These are phyloP conservation scores for Lachnellula cervina DNA, from an alignment of 2,329 filamentous ascomycete species.

Conservation along the genomic window DNA sequence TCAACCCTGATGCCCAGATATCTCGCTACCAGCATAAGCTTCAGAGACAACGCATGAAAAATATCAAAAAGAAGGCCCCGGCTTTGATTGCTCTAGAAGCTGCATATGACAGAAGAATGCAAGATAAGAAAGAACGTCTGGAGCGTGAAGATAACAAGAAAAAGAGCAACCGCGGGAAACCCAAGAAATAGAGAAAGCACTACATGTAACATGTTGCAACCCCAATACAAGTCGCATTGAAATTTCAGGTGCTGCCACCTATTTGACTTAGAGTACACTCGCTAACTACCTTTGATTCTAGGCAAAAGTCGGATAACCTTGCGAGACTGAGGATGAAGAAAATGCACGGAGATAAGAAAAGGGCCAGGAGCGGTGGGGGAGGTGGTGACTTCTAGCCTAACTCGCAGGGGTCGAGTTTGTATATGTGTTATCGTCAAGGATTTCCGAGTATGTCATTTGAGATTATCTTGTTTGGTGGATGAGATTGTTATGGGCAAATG, in stretches of 20 bases:
- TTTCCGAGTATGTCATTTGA: background rate
- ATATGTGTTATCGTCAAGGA: background rate
- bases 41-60: background rate
- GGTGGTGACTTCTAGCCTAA: background rate
- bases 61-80: background rate
- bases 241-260: background rate
- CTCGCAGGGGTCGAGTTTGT: background rate
- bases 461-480: background rate
- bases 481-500: background rate
- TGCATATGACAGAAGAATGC: no score
- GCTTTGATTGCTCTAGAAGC: no score
- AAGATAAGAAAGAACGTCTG: background rate
- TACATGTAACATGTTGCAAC: background rate
- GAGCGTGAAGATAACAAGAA: background rate
- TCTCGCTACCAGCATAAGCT: background rate
- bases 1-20: background rate
- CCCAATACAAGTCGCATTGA: background rate
- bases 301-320: conserved; percentile 28
- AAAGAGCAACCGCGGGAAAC: no score
- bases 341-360: conserved; percentile 30
- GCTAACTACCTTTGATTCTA: conserved; percentile 5
- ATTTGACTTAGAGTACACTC: background rate
- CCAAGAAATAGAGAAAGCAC: background rate
- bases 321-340: conserved; percentile 30
- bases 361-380: background rate